Conservation (phyloP, 2,329 filamentous ascomycete genomes). For the Ampelomyces quisqualis region DNA sequence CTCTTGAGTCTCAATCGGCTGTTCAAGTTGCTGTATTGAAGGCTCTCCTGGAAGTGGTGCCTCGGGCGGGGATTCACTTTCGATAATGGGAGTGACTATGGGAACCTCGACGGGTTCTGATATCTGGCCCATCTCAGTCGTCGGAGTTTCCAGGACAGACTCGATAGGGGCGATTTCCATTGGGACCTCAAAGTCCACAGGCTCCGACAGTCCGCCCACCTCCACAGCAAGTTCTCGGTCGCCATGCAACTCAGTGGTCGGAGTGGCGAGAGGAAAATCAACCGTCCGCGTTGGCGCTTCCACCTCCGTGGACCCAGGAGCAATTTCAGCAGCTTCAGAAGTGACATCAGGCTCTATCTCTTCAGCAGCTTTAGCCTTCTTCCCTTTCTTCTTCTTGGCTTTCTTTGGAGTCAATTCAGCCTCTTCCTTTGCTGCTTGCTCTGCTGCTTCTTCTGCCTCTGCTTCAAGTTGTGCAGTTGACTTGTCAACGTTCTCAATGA, state of each 20-base stretch:
- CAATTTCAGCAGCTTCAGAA: background rate
- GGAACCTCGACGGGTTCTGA: too few relatives aligned
- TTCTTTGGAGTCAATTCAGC: slow-evolving; percentile 15
- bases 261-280: background rate
- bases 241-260: slow-evolving; percentile 50
- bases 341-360: slow-evolving; percentile 4
- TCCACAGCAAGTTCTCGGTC: slow-evolving; percentile 56
- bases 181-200: slow-evolving; percentile 4
- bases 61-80: slow-evolving; percentile 3
- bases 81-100: background rate
- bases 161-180: background rate
- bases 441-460: slow-evolving; percentile 4
- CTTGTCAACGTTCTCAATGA: slow-evolving; percentile 2
- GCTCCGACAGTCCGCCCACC: slow-evolving; percentile 21
- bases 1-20: slow-evolving; percentile 4
- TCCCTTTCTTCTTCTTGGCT: slow-evolving; percentile 22
- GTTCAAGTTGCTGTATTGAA: background rate
- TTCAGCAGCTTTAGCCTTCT: slow-evolving; percentile 14
- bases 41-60: slow-evolving; percentile 1
- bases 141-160: too few relatives aligned
- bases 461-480: slow-evolving; percentile 1
- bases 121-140: too few relatives aligned
- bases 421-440: slow-evolving; percentile 3
- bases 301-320: background rate
- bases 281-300: slow-evolving; percentile 1